Conservation (phyloP, 352 stramenopile species). For the Globisporangium spiculum region DNA sequence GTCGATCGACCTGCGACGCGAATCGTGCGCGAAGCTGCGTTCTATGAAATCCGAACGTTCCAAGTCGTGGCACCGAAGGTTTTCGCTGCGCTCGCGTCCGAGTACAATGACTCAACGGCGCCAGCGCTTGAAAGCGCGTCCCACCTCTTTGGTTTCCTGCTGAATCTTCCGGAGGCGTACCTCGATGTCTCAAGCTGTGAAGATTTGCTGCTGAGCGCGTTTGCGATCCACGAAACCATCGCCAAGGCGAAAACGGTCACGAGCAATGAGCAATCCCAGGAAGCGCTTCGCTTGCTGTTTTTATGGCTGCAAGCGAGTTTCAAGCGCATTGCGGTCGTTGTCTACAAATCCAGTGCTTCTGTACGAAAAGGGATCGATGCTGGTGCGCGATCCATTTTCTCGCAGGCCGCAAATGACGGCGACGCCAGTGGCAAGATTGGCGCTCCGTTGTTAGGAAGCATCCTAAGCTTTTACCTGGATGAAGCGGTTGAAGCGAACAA, state of each 20-base stretch:
- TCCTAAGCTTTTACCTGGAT: conserved; percentile 34
- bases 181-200: conserved; percentile 21
- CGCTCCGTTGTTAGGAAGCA: conserved; percentile 22
- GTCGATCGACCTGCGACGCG: conserved; percentile 29
- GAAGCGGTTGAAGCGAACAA: conserved; percentile 1
- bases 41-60: conserved; percentile 76
- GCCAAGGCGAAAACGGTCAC: background rate
- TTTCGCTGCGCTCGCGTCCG: conserved; percentile 25
- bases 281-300: conserved; percentile 9
- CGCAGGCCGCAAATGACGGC: background rate
- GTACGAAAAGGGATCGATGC: conserved; percentile 8
- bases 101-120: conserved; percentile 4
- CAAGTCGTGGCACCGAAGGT: conserved; percentile 36
- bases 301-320: conserved; percentile 21
- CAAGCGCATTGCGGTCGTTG: conserved; percentile 12
- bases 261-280: background rate
- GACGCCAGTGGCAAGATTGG: background rate
- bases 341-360: background rate
- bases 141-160: conserved; percentile 32
- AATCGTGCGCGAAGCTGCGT: conserved; percentile 66
- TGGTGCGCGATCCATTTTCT: conserved; percentile 14
- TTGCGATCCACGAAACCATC: conserved; percentile 14
- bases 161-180: conserved; percentile 33
- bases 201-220: conserved; percentile 16
- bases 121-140: background rate